Conservation (phyloP, 305 asterid species). For the Solanum hybrid region DNA sequence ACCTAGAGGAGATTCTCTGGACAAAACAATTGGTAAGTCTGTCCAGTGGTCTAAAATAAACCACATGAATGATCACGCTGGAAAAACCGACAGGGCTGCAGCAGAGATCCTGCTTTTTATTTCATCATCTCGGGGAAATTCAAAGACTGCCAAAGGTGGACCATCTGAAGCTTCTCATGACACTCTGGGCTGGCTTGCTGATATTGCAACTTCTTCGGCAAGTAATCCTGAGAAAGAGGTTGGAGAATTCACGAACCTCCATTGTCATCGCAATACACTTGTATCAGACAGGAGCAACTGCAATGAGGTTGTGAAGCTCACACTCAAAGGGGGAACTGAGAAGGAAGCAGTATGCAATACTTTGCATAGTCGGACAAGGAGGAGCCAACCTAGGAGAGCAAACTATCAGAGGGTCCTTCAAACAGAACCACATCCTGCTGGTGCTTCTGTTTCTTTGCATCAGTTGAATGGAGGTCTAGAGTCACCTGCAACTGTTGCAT, state of each 20-base stretch:
- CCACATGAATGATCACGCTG: constrained; percentile 1
- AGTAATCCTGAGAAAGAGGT: not conserved
- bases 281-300: not conserved
- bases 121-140: constrained; percentile 13
- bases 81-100: constrained; percentile 31
- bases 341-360: constrained; percentile 8
- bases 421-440: constrained; percentile 1
- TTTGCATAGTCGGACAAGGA: not conserved
- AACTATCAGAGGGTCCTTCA: constrained; percentile 10
- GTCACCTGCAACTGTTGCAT: not conserved
- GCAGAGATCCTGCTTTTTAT: constrained; percentile 44
- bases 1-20: constrained; percentile 39
- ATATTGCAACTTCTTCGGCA: constrained; percentile 3
- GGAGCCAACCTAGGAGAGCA: constrained; percentile 7
- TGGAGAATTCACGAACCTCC: not conserved
- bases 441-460: not conserved
- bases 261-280: not conserved
- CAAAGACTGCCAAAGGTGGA: constrained; percentile 3
- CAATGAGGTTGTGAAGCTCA: not conserved
- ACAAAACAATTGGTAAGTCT: constrained; percentile 18
- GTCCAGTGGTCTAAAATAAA: constrained; percentile 9
- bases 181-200: constrained; percentile 12
- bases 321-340: constrained; percentile 4
- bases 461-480: not conserved
- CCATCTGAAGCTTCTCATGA: constrained; percentile 10